Conservation (phyloP, 768 basidiomycete species). For the Saitozyma sp. region DNA sequence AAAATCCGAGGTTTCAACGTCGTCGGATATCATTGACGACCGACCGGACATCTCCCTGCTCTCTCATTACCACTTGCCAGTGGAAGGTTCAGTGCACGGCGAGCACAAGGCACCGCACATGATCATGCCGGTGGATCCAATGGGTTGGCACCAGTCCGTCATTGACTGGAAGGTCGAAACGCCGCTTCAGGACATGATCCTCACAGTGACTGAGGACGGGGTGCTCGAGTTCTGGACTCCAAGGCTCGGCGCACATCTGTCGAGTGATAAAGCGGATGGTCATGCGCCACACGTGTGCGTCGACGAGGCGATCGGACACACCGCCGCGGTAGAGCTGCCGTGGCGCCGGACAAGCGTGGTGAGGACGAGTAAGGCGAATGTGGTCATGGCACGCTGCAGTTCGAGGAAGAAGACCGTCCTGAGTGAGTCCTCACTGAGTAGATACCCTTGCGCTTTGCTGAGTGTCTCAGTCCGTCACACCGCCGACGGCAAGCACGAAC, state of each 20-base stretch:
- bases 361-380: conserved; percentile 65
- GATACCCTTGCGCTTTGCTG: not conserved
- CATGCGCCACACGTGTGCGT: not conserved
- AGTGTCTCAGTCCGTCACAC: conserved; percentile 61
- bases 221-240: conserved; percentile 86
- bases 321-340: not conserved
- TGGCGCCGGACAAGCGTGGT: conserved; percentile 58
- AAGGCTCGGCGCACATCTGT: conserved; percentile 52
- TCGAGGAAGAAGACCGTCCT: conserved; percentile 89
- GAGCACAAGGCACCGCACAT: conserved; percentile 13
- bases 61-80: conserved; percentile 26
- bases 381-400: conserved; percentile 77
- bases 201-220: conserved; percentile 74
- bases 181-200: conserved; percentile 62
- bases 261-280: conserved; percentile 62
- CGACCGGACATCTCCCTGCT: conserved; percentile 13
- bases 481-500: conserved; percentile 64
- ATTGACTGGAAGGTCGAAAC: conserved; percentile 46
- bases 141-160: conserved; percentile 52
- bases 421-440: conserved; percentile 58
- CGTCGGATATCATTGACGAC: conserved; percentile 5
- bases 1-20: not conserved
- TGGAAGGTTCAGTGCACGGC: conserved; percentile 7
- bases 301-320: too few species aligned
- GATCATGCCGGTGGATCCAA: conserved; percentile 50